Base-by-base conservation (phyloP, 139 green algal genomes). In the Monoraphidium neglectum region DNA sequence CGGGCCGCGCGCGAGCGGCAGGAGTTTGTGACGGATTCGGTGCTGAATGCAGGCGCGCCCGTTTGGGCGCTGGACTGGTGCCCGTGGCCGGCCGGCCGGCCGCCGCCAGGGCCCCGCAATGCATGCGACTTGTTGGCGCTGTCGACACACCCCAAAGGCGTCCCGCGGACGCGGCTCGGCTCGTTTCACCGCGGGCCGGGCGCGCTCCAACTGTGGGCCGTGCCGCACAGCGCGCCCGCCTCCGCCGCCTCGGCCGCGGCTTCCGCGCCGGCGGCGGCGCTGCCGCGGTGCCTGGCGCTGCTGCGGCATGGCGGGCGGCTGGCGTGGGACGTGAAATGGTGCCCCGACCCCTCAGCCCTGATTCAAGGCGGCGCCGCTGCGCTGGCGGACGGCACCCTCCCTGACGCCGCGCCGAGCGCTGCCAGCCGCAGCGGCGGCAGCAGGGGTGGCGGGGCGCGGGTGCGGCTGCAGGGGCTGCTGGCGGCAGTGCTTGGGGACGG, bases 21-120 rank as follows among this genome's bases (percentile, higher is more conserved):
- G 23, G 13, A 37, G 2, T 72, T 79, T 28, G 51, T 46, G 28
- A 51, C 77, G 33, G 87, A 92, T 60, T 66, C 66, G 0, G 59
- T 85, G 3, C 21, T 82, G 10, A 84, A 81, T 76, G 83, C 76
- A 0, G 87, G 87, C 15, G 87, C 83, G 13, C 75, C 80, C 0
- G 81, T 88, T 0, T 92, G 87, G 85, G 72, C 77, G 2, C 64
- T 86, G 36, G 84, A 89, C 54, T 92, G 88, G 79, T 86, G 84
- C 60, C 87, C 87, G 3, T 51, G 62, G 6, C 59, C 13, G 15
- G 16, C 37, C 35, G 57, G 12, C 43, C 43, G 68, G 32, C 57
- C 72, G 28, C 26, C 59, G 60, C 57, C 72, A n/a, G 72, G 72
- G 8, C 72, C 72, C 3, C 16, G 61, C 30, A 30, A 77, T 4